These are phyloP conservation scores for Chrysanthemum seticuspe DNA, from an alignment of 129 eudicot genomes.

Conservation along the genomic window DNA sequence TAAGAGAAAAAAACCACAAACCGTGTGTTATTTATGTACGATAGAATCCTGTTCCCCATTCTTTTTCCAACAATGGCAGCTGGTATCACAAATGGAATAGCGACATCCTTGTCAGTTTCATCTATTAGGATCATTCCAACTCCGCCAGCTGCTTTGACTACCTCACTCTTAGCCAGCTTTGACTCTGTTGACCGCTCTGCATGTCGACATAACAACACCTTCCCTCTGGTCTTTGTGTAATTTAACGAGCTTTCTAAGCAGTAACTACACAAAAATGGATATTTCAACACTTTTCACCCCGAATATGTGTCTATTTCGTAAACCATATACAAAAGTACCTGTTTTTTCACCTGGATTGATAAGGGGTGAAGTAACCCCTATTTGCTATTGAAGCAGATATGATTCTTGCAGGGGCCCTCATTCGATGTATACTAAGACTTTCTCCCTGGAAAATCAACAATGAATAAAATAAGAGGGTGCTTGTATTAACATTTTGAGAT, in stretches of 20 bases:
- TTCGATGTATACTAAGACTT: constrained; percentile 57
- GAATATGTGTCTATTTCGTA: constrained; percentile 10
- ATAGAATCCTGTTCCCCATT: constrained; percentile 51
- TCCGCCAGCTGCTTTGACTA: constrained; percentile 82
- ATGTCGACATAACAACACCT: constrained; percentile 70
- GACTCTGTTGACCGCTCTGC: constrained; percentile 78
- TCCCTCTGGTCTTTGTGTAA: constrained; percentile 61
- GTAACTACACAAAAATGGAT: constrained; percentile 42
- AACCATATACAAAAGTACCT: constrained; percentile 55
- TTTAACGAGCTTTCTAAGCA: constrained; percentile 84
- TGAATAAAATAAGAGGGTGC: too few relatives aligned
- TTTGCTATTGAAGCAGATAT: constrained; percentile 73
- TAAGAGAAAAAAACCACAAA: constrained; percentile 28
- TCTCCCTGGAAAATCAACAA: constrained; percentile 55
- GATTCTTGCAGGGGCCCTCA: constrained; percentile 51
- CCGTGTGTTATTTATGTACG: constrained; percentile 58
- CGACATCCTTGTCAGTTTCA: constrained; percentile 66
- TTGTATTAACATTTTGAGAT: too few relatives aligned
- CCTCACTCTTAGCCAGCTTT: constrained; percentile 65
- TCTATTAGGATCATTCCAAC: constrained; percentile 81
- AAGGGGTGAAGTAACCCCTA: constrained; percentile 81
- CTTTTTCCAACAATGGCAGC: constrained; percentile 64
- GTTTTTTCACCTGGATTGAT: constrained; percentile 96
- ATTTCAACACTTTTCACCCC: constrained; percentile 21
- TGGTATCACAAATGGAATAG: constrained; percentile 72